phyloP scores from a whole-genome alignment of 768 basidiomycete species.

The Lactarius tabidus region DNA sequence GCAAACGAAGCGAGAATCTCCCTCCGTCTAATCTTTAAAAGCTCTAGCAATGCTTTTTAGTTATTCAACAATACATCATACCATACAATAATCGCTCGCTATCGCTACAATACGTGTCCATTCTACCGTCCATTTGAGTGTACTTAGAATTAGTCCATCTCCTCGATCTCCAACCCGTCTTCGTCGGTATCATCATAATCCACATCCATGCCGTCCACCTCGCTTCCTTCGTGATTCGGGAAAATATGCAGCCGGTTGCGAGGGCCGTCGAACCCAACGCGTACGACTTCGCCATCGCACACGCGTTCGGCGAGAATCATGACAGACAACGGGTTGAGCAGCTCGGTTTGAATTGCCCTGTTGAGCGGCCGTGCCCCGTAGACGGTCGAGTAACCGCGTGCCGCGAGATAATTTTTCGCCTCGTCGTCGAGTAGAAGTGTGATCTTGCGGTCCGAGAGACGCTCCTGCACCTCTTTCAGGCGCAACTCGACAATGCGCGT shows the following conservation, averaged over 20 bases:
- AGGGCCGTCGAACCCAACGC: conserved; percentile 74
- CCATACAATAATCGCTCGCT: neutral
- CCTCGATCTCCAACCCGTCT: conserved; percentile 63
- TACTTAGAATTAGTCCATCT: conserved; percentile 47
- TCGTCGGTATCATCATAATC: conserved; percentile 48
- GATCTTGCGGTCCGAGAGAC: conserved; percentile 79
- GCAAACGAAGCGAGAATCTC: neutral
- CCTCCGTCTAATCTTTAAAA: neutral
- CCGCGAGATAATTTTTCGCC: conserved; percentile 71
- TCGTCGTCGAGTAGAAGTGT: conserved; percentile 69
- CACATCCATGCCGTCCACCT: conserved; percentile 50
- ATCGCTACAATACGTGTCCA: neutral
- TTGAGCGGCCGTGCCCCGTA: conserved; percentile 94
- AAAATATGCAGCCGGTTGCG: conserved; percentile 72
- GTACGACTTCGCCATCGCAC: conserved; percentile 73
- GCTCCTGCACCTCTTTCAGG: conserved; percentile 76
- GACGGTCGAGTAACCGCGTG: conserved; percentile 70
- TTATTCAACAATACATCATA: neutral
- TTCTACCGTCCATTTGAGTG: neutral
- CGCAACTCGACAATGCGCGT: conserved; percentile 87
- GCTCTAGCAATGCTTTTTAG: neutral
- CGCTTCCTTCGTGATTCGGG: conserved; percentile 73
- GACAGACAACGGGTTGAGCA: conserved; percentile 86
- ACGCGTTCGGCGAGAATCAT: conserved; percentile 81
- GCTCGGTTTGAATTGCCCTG: conserved; percentile 85